Evolutionary conservation across 169 alveolate species (phyloP).

Genomic region (Cytauxzoon felis): DNA sequence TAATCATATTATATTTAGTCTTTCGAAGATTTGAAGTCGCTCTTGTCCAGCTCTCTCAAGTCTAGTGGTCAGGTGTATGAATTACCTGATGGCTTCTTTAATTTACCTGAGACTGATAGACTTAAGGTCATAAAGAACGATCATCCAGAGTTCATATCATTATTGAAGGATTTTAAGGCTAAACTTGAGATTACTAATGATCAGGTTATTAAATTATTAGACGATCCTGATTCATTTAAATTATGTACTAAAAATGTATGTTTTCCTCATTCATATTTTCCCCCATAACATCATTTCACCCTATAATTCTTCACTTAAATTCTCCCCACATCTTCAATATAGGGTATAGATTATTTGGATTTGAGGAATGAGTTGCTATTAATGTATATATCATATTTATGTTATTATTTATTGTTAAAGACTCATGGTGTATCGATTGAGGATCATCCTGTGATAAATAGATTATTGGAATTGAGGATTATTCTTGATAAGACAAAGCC

Average conservation of each 20-base stretch:
- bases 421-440: constrained; percentile 63
- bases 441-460: constrained; percentile 69
- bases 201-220: constrained; percentile 48
- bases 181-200: constrained; percentile 33
- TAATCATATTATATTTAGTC: too few relatives aligned
- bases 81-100: constrained; percentile 33
- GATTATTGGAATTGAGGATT: constrained; percentile 64
- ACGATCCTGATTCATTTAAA: constrained; percentile 34
- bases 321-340: neutral
- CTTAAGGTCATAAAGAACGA: constrained; percentile 20
- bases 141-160: constrained; percentile 61
- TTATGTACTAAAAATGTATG: constrained; percentile 61
- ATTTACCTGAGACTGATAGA: constrained; percentile 29
- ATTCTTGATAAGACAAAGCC: constrained; percentile 73
- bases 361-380: constrained; percentile 67
- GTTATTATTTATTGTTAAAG: constrained; percentile 68
- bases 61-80: constrained; percentile 11
- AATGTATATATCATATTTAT: constrained; percentile 63
- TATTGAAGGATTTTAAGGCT: constrained; percentile 52
- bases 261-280: too few relatives aligned
- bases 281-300: too few relatives aligned
- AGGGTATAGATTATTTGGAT: constrained; percentile 70
- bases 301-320: too few relatives aligned
- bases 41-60: constrained; percentile 31
- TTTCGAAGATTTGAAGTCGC: too few relatives aligned